Evolutionary conservation across 2,329 filamentous ascomycete species (phyloP), one percentile per base, ranked within the genome.

Genomic region (Trichoderma harzianum): DNA sequence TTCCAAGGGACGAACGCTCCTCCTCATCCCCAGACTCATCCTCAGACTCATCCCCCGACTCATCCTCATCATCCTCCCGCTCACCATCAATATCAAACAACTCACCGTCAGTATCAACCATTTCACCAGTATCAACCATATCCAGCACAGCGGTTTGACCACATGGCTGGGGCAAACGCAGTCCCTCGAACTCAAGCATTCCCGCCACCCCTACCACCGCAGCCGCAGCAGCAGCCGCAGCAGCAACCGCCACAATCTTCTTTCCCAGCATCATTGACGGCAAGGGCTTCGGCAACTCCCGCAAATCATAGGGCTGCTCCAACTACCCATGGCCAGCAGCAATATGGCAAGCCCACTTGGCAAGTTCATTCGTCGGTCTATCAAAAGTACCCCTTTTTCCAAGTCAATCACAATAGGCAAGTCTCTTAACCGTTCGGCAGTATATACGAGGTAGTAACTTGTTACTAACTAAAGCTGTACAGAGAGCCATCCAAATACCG

Each of bases 341-440:
- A 70, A 18, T 69, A 65, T 16, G 64, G 61, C 43, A 80, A 78
- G 39, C 77, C 76, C 7, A 71, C 76, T n/a, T 82, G 78, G 77
- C 74, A 83, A 74, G 76, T 81, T 24, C 77, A 82, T 55, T 77
- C 79, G 1, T 82, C 80, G n/a, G 82, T 86, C 11, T 84, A 84
- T 70, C 84, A 86, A 71, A 88, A 86, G 73, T 89, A 88, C 75
- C 80, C 83, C 3, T 91, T 89, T 77, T 88, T 90, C 77, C 87
- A 89, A 74, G 84, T 88, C 30, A 82, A 90, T 73, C 85, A 90
- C 74, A 90, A 90, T 74, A 86, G 86, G 84, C 88, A 82, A 72
- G 82, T 76, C 1, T 24, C 24, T 34, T 34, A 16, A 24, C 30
- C 21, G 21, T 57, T n/a, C 34, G 7, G 5, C 8, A 4, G 5